Evolutionary conservation across 2,329 filamentous ascomycete genomes (phyloP).

Genomic region (Tolypocladium cylindrosporum): DNA sequence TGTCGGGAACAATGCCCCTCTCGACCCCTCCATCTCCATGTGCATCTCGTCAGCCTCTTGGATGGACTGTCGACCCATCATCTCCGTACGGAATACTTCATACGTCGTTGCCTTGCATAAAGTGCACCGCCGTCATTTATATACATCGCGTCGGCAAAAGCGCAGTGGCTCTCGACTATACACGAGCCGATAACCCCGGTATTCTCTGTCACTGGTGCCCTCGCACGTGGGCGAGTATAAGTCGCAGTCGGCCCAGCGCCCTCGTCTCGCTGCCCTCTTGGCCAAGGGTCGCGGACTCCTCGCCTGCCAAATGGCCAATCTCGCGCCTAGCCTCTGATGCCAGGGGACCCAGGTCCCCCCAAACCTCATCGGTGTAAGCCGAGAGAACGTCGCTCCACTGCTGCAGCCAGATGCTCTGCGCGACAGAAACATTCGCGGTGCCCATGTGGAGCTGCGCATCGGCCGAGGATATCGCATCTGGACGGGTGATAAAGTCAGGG

Average conservation of each 20-base stretch:
- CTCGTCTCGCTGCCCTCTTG: conserved; percentile 8
- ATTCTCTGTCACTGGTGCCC: conserved; percentile 8
- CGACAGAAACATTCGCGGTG: conserved; percentile 24
- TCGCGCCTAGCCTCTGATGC: conserved; percentile 47
- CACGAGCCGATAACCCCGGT: not conserved
- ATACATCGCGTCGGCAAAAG: not conserved
- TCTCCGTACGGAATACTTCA: not conserved
- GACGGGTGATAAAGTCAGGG: conserved; percentile 28
- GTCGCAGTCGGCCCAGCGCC: conserved; percentile 24
- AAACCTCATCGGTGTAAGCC: conserved; percentile 55
- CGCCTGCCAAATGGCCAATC: conserved; percentile 28
- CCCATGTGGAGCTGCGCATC: conserved; percentile 25
- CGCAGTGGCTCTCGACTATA: not conserved
- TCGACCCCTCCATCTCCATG: not conserved
- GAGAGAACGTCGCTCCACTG: conserved; percentile 48
- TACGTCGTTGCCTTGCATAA: not conserved
- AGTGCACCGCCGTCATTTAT: not conserved
- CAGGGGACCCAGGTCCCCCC: conserved; percentile 51
- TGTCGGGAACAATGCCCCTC: not conserved
- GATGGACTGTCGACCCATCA: not conserved
- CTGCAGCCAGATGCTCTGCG: conserved; percentile 36
- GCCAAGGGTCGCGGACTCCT: conserved; percentile 8
- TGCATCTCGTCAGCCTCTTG: conserved; percentile 1
- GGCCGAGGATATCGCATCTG: conserved; percentile 7
- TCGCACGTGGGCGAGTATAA: conserved; percentile 26